Evolutionary conservation across 2,329 filamentous ascomycete genomes (phyloP).

Genomic region (Cladophialophora psammophila): DNA sequence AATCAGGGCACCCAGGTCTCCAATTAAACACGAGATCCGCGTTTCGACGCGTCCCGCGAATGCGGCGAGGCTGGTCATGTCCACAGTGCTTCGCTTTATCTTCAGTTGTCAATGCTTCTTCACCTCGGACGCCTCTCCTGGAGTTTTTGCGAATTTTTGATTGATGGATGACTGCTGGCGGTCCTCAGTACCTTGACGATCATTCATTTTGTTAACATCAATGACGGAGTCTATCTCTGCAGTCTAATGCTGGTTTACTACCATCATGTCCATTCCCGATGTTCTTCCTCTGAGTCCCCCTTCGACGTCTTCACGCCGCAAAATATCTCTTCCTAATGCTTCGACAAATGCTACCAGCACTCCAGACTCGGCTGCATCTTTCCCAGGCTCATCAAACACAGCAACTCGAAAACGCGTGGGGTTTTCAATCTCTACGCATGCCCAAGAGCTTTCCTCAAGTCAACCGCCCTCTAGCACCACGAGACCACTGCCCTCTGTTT

Average conservation of each 20-base stretch:
- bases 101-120: slow-evolving; percentile 9
- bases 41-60: slow-evolving; percentile 23
- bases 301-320: slow-evolving; percentile 36
- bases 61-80: not conserved
- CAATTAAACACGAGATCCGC: slow-evolving; percentile 8
- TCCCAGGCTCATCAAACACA: slow-evolving; percentile 28
- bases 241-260: not conserved
- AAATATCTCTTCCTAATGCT: slow-evolving; percentile 13
- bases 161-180: slow-evolving; percentile 31
- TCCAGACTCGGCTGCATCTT: slow-evolving; percentile 32
- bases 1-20: not conserved
- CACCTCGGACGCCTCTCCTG: not conserved
- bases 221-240: slow-evolving; percentile 3
- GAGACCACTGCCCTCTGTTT: slow-evolving; percentile 57
- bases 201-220: not conserved
- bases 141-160: not conserved
- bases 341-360: slow-evolving; percentile 20
- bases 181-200: slow-evolving; percentile 12
- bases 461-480: slow-evolving; percentile 47
- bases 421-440: slow-evolving; percentile 65
- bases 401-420: slow-evolving; percentile 63
- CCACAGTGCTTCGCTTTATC: not conserved
- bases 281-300: slow-evolving; percentile 42
- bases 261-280: slow-evolving; percentile 37
- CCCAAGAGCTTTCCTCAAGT: slow-evolving; percentile 43